Evolutionary conservation across 495 filamentous ascomycete genomes (phyloP).

Genomic region (Penicillium malachiteum): DNA sequence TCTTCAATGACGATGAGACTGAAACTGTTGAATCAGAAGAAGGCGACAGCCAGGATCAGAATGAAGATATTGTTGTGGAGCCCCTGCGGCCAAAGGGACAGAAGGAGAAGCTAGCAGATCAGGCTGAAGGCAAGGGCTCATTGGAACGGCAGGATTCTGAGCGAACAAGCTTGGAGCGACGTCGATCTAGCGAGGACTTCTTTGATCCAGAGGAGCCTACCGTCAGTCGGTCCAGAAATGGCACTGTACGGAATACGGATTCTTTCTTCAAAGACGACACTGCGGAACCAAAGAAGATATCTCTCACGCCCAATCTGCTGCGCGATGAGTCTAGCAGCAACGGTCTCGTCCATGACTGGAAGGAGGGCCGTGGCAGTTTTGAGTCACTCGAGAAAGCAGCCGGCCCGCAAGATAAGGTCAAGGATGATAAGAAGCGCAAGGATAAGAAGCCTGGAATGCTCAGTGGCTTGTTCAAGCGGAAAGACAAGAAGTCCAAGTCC

Average conservation of each 20-base stretch:
- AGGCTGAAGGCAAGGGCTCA: conserved; percentile 23
- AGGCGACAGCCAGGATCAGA: conserved; percentile 37
- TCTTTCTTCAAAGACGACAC: conserved; percentile 97
- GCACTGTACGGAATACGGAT: conserved; percentile 82
- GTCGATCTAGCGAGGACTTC: conserved; percentile 64
- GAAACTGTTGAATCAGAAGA: conserved; percentile 44
- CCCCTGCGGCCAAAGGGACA: conserved; percentile 44
- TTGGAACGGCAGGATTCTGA: conserved; percentile 32
- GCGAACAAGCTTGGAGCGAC: conserved; percentile 36
- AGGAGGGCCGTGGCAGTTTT: conserved; percentile 56
- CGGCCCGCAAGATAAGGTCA: conserved; percentile 52
- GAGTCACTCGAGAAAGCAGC: conserved; percentile 54
- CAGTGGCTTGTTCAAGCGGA: conserved; percentile 91
- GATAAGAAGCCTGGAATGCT: conserved; percentile 92
- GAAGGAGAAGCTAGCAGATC: conserved; percentile 35
- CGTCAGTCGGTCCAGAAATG: conserved; percentile 72
- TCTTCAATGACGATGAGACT: conserved; percentile 53
- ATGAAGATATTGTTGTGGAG: conserved; percentile 47
- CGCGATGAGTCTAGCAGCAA: conserved; percentile 65
- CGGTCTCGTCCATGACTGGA: conserved; percentile 55
- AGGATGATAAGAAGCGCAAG: conserved; percentile 83
- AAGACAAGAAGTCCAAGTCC: conserved; percentile 78
- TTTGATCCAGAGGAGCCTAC: conserved; percentile 58
- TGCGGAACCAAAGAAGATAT: conserved; percentile 95
- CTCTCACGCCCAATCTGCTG: conserved; percentile 90